These are phyloP conservation scores for Zizania latifolia DNA, from an alignment of 176 grass and related monocot genomes.

Conservation along the genomic window DNA sequence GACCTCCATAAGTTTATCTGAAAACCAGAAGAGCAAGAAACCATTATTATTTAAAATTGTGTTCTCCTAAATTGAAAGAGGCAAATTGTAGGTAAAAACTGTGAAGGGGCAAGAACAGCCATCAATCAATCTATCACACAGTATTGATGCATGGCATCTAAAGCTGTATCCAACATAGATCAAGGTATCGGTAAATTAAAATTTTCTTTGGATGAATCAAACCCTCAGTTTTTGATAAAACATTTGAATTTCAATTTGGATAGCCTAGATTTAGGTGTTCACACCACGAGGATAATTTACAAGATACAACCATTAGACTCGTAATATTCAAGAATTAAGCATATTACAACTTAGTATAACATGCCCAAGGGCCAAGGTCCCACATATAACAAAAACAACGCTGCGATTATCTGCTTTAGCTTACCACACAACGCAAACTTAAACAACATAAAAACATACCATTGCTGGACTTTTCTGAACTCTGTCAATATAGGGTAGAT, in stretches of 20 bases:
- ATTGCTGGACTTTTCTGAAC: too few species aligned
- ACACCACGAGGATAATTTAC: not conserved
- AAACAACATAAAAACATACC: constrained; percentile 4
- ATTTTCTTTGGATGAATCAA: not conserved
- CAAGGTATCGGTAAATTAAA: not conserved
- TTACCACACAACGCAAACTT: not conserved
- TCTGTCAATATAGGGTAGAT: too few species aligned
- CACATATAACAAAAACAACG: not conserved
- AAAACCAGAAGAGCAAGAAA: not conserved
- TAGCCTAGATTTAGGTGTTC: not conserved
- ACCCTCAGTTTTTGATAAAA: not conserved
- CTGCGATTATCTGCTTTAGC: not conserved
- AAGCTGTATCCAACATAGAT: not conserved
- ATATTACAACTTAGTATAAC: not conserved
- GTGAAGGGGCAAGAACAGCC: not conserved
- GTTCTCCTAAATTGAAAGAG: too few species aligned
- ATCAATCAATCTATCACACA: not conserved
- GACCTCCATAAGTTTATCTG: constrained; percentile 21
- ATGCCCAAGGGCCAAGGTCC: not conserved
- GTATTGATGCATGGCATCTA: not conserved
- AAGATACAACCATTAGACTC: not conserved
- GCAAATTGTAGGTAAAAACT: not conserved
- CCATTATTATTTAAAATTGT: not conserved
- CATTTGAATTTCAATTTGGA: too few species aligned
- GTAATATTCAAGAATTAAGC: not conserved